Base-by-base conservation (phyloP, 2,329 filamentous ascomycete species). In the Sclerotinia trifoliorum region DNA sequence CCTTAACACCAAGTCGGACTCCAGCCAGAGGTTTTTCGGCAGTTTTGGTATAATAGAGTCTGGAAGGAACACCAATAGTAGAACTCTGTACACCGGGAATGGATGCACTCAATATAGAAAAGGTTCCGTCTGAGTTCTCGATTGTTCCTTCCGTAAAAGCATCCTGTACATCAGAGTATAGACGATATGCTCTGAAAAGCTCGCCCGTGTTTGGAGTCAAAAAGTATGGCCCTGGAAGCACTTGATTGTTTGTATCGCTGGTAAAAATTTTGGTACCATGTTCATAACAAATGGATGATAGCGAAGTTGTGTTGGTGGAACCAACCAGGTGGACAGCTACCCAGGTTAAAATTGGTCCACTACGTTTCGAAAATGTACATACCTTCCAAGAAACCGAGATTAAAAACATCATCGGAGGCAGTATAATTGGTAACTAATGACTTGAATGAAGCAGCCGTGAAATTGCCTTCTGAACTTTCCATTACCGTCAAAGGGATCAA, bases 1-100 rank as follows among this genome's bases (percentile, higher is more conserved):
- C 88, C 75, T 90, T 90, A 66, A 90, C 81, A 0, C 83, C 87
- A 0, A 90, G 75, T 24, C 88, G 82, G 4, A 88, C 82, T 24
- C 88, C 87, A 6, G 85, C 84, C 0, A 90, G 79, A 0, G 86
- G 87, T 73, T 85, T 83, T n/a, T 81, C 79, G 0, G 77, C 73
- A 0, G 83, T 85, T 57, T 80, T 82, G 2, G 80, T 83, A 76
- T 80, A 86, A 78, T 88, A 88, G 0, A 89, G 78, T 13, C 87
- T 81, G 8, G 86, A 89, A 5, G 87, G 86, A 0, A 90, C 87
- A 13, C 79, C 82, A 61, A 83, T 79, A 44, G 79, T 82, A 54
- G 82, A 73, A 68, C 81, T 77, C 67, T 81, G 79, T 7, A 67
- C 70, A 39, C 81, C 80, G 1, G 68, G 46, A 44, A 83, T 73